phyloP scores from a whole-genome alignment of 179 eudicot genomes.

The Beta corolliflora region DNA sequence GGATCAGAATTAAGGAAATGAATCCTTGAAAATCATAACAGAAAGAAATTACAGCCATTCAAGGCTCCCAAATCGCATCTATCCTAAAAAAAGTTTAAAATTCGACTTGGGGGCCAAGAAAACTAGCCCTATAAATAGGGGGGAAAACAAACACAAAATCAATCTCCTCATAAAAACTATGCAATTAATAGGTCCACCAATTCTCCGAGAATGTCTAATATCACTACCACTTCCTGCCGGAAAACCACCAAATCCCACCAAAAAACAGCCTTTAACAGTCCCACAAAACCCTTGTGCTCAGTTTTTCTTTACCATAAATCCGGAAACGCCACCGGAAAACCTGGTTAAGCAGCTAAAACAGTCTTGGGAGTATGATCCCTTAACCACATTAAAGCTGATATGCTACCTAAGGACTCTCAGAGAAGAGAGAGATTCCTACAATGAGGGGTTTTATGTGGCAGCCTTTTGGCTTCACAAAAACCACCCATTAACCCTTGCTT shows the following conservation, averaged over 20 bases:
- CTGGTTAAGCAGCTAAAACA: neutral
- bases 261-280: slow-evolving; percentile 16
- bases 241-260: neutral
- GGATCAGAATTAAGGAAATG: no score
- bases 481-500: slow-evolving; percentile 30
- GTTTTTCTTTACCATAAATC: slow-evolving; percentile 22
- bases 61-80: no score
- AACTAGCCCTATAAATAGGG: neutral
- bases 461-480: slow-evolving; percentile 32
- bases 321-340: slow-evolving; percentile 18
- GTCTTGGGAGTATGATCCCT: slow-evolving; percentile 29
- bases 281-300: slow-evolving; percentile 26
- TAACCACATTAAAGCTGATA: slow-evolving; percentile 26
- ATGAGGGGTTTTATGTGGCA: slow-evolving; percentile 26
- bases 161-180: slow-evolving; percentile 5
- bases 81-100: neutral
- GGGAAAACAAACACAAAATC: neutral
- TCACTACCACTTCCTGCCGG: slow-evolving; percentile 1
- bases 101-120: slow-evolving; percentile 5
- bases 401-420: slow-evolving; percentile 20
- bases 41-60: no score
- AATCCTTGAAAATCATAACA: no score
- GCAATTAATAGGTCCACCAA: slow-evolving; percentile 34
- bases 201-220: slow-evolving; percentile 17
- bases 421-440: neutral